Conservation (phyloP, 306 rosid species). For the Cyamopsis tetragonoloba region DNA sequence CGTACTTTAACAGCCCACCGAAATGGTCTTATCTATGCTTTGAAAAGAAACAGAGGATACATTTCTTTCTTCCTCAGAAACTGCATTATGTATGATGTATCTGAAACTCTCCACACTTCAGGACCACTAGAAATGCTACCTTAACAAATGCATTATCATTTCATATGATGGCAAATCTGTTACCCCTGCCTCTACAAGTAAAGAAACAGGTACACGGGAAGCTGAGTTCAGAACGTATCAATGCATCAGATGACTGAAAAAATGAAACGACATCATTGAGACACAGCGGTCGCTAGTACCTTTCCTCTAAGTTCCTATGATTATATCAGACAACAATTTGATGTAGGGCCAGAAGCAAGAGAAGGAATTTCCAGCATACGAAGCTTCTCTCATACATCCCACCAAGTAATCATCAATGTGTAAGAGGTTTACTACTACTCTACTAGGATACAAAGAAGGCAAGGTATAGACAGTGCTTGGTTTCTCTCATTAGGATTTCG, state of each 20-base stretch:
- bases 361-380: constrained; percentile 13
- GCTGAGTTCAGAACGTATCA: background rate
- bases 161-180: constrained; percentile 20
- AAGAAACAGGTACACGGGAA: constrained; percentile 13
- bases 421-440: constrained; percentile 15
- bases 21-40: constrained; percentile 18
- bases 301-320: constrained; percentile 2
- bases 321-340: background rate
- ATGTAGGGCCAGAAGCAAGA: constrained; percentile 22
- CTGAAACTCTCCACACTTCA: constrained; percentile 26
- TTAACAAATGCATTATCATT: constrained; percentile 14
- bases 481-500: constrained; percentile 11
- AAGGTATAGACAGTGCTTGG: background rate
- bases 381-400: constrained; percentile 12
- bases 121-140: constrained; percentile 23
- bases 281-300: background rate
- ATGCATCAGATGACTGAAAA: constrained; percentile 1
- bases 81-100: constrained; percentile 18
- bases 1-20: constrained; percentile 19
- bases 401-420: constrained; percentile 4
- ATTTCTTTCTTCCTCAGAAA: constrained; percentile 25
- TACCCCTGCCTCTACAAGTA: constrained; percentile 28
- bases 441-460: constrained; percentile 17
- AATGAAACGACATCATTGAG: background rate
- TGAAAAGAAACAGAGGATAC: constrained; percentile 1